Evolutionary conservation across 1,139 yeast species (phyloP), one percentile per base, ranked within the genome.

Genomic region (Kodamaea sp.): DNA sequence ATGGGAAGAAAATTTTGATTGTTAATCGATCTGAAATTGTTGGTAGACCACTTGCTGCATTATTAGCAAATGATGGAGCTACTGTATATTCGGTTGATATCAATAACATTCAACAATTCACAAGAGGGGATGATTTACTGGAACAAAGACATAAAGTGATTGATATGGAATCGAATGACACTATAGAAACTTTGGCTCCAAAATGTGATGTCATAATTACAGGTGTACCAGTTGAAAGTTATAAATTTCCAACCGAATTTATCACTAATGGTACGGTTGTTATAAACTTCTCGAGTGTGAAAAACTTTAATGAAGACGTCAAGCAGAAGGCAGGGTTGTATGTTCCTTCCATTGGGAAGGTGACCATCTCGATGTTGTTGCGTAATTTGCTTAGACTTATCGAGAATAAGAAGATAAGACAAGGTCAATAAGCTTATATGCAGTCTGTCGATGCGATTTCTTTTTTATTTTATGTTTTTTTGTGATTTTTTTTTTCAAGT

Each of bases 1-100:
- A 88, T 54, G 98, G 98, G 33, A 90, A 89, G 60, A 90, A 92
- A 39, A 74, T 92, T 41, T 81, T 95, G 39, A 81, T 92, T 36
- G 92, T 92, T 36, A 92, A 92, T 65, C 75, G 98, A 53, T 84
- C 95, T 8, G 98, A 92, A 62, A 90, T 92, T 52, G 98, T 92
- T 15, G 98, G 98, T 6, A 79, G 98, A 50, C 98, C 98, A 1
- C 70, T 92, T 46, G 98, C 98, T 26, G 97, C 98, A 0, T 66
- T 92, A 31, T 68, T 94, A 49, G 98, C 98, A 23, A 92, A 92
- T 54, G 98, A 92, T 56, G 98, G 98, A 46, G 98, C 98, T 23
- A 84, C 84, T 1, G 98, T 92, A 1, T 92, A 85, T 60, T 89
- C 97, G 1, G 90, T 82, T 5, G 98, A 92, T 57, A 68, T 92